Base-by-base conservation (phyloP, 2,329 filamentous ascomycete species). In the Epichloe bromicola region DNA sequence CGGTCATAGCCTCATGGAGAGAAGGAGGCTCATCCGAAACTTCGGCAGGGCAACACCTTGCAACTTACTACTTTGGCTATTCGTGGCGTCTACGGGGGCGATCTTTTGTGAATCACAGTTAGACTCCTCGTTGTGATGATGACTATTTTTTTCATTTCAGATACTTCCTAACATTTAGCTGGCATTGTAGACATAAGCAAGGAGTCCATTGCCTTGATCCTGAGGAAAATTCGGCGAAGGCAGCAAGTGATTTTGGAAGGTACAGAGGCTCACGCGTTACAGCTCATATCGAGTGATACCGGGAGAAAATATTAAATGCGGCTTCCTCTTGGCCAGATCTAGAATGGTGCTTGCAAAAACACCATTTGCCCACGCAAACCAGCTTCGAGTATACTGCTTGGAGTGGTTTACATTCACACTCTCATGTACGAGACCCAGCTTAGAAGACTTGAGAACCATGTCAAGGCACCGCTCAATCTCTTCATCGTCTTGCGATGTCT, bases 301-400 rank as follows among this genome's bases (percentile, higher is more conserved):
- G 46, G 78, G 67, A 14, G 81, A 83, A 65, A 96, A 95, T 39
- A 97, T 76, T 59, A 97, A 66, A 66, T 95, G 80, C 3, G 93
- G 93, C 67, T 95, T 95, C 64, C 91, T 74, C 67, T 85, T 83
- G 1, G 90, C 93, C 49, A 98, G 65, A 70, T 96, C 88, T 48
- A 98, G 70, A 44, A 98, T 88, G 0, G 90, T 95, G 66, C 88
- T 84, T 14, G 91, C 89, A 68, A 95, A 97, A 11, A 98, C 88
- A 1, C 88, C 93, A 59, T 98, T 98, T 11, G 93, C 93, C 93
- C 90, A 97, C 2, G 91, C 88, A 65, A 97, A 97, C 91, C 91
- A 97, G 62, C 85, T 88, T 56, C 89, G 75, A 2, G 91, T 96
- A 66, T 93, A 97, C 20, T 72, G 70, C n/a, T 57, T 54, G 2